Percentiles rank a stretch among this genome's conserved stretches.
These are phyloP conservation scores for Bidens hawaiensis DNA, from an alignment of 140 eudicot species.

Conservation along the genomic window DNA sequence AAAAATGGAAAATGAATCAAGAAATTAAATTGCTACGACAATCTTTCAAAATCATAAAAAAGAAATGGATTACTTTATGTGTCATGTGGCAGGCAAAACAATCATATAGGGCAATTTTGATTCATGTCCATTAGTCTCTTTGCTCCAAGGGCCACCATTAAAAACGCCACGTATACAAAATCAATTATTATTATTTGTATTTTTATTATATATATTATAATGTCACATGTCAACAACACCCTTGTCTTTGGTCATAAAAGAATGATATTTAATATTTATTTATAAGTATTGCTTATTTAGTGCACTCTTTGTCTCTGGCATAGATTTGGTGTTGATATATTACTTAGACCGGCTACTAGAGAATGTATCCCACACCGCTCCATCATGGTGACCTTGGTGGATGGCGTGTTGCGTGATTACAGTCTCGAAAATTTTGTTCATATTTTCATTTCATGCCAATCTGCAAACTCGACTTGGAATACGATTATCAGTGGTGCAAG, in stretches of 20 bases:
- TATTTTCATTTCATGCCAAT: too few relatives aligned
- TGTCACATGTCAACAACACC: not conserved
- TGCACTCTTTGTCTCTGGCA: not conserved
- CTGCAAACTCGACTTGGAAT: too few relatives aligned
- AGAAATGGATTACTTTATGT: not conserved
- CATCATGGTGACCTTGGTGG: too few relatives aligned
- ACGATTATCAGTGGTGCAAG: too few relatives aligned
- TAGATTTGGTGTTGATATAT: not conserved
- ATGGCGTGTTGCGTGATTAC: too few relatives aligned
- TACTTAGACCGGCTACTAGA: too few relatives aligned
- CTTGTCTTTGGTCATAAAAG: not conserved
- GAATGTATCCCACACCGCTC: too few relatives aligned
- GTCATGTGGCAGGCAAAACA: conserved; percentile 19
- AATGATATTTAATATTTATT: too few relatives aligned
- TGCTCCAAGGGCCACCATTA: conserved; percentile 6
- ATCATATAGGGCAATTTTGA: conserved; percentile 20
- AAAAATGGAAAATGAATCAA: not conserved
- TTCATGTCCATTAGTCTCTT: conserved; percentile 17
- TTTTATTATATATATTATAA: not conserved
- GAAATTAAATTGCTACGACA: not conserved
- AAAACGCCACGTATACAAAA: not conserved
- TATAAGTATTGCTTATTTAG: not conserved
- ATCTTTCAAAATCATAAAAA: conserved; percentile 6
- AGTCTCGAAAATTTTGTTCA: too few relatives aligned
- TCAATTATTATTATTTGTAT: not conserved